A percentile compares a stretch with the other conserved stretches of the same genome.
Conservation (phyloP, 1,284 basidiomycete species). For the Apiotrichum gracile region DNA sequence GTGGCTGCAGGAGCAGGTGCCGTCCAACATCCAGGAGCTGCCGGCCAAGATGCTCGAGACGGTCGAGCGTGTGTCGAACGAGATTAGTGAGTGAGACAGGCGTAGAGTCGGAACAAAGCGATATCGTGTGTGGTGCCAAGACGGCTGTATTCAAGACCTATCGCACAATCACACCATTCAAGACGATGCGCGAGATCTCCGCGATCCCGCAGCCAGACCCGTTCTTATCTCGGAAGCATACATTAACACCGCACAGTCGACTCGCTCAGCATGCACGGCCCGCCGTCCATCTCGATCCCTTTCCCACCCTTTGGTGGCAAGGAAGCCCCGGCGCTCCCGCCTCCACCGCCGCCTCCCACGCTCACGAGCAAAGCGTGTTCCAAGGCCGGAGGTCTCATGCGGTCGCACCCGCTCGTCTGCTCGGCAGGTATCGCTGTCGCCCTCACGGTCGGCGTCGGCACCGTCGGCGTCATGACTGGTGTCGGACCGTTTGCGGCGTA, state of each 20-base stretch:
- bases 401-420: conserved; percentile 27
- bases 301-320: conserved; percentile 42
- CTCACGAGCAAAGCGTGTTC: conserved; percentile 7
- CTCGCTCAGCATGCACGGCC: conserved; percentile 42
- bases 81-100: conserved; percentile 33
- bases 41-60: conserved; percentile 43
- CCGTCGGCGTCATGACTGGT: conserved; percentile 16
- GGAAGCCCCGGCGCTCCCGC: conserved; percentile 25
- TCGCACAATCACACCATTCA: neutral
- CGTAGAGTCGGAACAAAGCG: no score
- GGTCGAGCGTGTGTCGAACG: conserved; percentile 40
- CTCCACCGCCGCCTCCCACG: conserved; percentile 21
- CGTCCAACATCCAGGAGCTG: conserved; percentile 40
- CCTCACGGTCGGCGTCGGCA: conserved; percentile 29
- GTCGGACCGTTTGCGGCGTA: conserved; percentile 10
- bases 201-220: no score
- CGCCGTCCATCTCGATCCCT: conserved; percentile 42
- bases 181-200: no score
- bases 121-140: neutral
- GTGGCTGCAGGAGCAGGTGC: conserved; percentile 44
- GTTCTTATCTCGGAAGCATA: no score
- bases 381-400: conserved; percentile 3
- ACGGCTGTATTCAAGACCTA: neutral
- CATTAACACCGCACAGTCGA: conserved; percentile 31
- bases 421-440: conserved; percentile 22